Percentiles rank a stretch among this genome's conserved stretches.
These are phyloP conservation scores for Saturnispora saitoi DNA, from an alignment of 805 yeast genomes.

Conservation along the genomic window DNA sequence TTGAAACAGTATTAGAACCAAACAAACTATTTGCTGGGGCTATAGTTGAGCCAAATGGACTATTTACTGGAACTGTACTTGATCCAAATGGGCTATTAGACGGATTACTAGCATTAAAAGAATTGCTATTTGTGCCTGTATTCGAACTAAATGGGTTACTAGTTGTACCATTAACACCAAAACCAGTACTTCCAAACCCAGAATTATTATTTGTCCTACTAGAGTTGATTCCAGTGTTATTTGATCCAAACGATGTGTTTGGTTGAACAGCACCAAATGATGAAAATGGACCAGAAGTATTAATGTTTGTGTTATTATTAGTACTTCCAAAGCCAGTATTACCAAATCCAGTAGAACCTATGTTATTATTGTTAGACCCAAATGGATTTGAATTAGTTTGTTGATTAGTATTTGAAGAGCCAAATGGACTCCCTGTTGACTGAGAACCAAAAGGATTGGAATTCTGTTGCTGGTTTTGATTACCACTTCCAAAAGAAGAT, in stretches of 20 bases:
- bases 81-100: not conserved
- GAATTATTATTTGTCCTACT: not conserved
- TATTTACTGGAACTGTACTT: not conserved
- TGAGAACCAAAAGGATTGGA: not conserved
- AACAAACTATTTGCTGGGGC: not conserved
- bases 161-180: not conserved
- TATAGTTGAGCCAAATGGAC: not conserved
- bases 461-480: not conserved
- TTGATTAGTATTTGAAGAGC: not conserved
- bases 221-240: not conserved
- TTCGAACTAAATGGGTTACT: not conserved
- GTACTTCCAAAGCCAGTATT: not conserved
- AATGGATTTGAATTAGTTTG: not conserved
- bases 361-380: constrained; percentile 1
- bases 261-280: not conserved
- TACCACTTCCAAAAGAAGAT: not conserved
- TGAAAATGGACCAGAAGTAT: not conserved
- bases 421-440: not conserved
- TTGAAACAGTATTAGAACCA: not conserved
- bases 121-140: not conserved
- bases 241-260: not conserved
- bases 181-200: not conserved
- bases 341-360: not conserved
- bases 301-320: not conserved
- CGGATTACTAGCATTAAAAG: not conserved